Evolutionary conservation across 192 early-diverging fungal genomes (phyloP).

Genomic region (Allomyces javanicus): DNA sequence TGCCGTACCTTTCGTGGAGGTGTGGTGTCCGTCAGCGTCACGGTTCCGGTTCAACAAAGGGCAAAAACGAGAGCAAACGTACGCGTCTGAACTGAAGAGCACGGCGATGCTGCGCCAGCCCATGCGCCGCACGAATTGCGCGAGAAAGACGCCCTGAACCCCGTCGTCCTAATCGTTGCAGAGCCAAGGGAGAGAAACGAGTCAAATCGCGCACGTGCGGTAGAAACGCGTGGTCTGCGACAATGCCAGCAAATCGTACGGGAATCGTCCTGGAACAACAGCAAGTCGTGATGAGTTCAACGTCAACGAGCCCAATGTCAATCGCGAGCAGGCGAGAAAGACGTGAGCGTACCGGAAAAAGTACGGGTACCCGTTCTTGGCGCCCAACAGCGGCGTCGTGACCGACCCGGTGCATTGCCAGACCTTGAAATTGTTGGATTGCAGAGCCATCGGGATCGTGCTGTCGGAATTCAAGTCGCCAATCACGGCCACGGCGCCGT

Average conservation of each 20-base stretch:
- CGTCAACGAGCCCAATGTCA: too few relatives aligned
- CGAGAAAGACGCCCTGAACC: background rate
- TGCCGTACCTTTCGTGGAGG: background rate
- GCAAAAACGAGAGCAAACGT: background rate
- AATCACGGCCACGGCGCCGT: background rate
- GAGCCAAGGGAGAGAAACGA: too few relatives aligned
- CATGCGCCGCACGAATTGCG: background rate
- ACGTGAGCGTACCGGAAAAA: background rate
- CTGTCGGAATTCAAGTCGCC: background rate
- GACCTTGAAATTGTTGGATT: background rate
- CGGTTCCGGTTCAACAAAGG: too few relatives aligned
- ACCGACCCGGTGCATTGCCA: background rate
- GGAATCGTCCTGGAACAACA: too few relatives aligned
- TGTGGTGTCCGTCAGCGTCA: too few relatives aligned
- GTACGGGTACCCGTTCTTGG: too few relatives aligned
- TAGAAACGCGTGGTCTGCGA: too few relatives aligned
- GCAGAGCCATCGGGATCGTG: background rate
- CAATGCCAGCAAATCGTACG: too few relatives aligned
- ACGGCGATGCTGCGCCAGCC: background rate
- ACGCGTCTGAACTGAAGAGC: background rate
- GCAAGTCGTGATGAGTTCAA: too few relatives aligned
- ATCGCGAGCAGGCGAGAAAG: background rate
- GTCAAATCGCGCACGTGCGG: too few relatives aligned
- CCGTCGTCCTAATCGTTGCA: background rate
- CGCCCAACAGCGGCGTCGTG: background rate